Base-by-base conservation (phyloP, 768 basidiomycete species). In the Mycena filopes region DNA sequence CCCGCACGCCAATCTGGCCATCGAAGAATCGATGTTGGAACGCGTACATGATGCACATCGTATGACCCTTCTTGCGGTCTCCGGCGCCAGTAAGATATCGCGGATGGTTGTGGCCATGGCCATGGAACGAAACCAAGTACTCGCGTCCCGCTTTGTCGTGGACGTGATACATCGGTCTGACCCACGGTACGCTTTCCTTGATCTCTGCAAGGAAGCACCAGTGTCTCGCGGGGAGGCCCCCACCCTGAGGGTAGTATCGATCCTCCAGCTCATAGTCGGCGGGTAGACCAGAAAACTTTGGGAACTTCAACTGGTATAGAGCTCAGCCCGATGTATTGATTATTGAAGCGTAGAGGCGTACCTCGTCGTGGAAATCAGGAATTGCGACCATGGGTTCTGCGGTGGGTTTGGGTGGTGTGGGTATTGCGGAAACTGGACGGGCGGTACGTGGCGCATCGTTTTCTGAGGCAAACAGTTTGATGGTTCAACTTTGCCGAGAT, bases 171-270 rank as follows among this genome's bases (percentile, higher is more conserved):
- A 70, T 69, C 4, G 72, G 72, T 9, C 76, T 69, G 13, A 65
- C 20, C 40, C 65, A 73, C 4, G 68, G 65, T 16, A 73, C 40
- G 15, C 21, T 26, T 23, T 60, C 51, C 26, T 72, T 63, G 41
- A 78, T 76, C 56, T 78, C 74, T 12, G 72, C 76, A 16, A 79
- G 68, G 33, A 78, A 69, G 57, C 78, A 79, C 76, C 77, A 77
- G 67, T 76, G 78, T 40, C 60, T 65, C 36, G 41, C 61, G 6
- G 72, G 72, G 36, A 46, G 16, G 23, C 71, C 64, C n/a, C 71
- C 64, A 25, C 59, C 36, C 1, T 54, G 15, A 13, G 40, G 42
- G 38, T 33, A 51, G 40, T 60, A 51, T 2, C n/a, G 40, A 3
- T 64, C 20, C 50, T 75, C 65, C 38, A 70, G 43, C 28, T 65